These are phyloP conservation scores for Phycomyces nitens DNA, from an alignment of 192 early-diverging fungal genomes.

Conservation along the genomic window DNA sequence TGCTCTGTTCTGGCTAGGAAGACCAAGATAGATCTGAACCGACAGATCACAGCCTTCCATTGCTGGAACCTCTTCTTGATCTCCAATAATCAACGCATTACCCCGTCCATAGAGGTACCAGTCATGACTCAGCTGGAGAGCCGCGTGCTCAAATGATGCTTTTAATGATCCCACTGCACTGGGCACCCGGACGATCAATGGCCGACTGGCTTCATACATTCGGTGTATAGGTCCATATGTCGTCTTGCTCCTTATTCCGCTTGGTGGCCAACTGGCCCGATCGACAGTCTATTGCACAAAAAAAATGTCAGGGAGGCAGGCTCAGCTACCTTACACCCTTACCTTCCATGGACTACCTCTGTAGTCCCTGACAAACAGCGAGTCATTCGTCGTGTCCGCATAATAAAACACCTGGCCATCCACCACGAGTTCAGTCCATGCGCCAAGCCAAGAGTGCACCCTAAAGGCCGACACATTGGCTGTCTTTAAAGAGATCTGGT, in stretches of 20 bases:
- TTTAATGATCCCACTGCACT: constrained; percentile 2
- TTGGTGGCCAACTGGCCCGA: constrained; percentile 6
- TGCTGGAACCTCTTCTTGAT: constrained; percentile 47
- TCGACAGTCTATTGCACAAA: background rate
- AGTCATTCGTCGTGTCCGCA: background rate
- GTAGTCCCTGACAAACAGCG: background rate
- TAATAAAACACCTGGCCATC: constrained; percentile 4
- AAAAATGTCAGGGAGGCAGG: constrained; percentile 4
- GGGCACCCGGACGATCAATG: constrained; percentile 51
- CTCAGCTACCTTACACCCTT: too few species aligned
- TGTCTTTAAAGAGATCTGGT: background rate
- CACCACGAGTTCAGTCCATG: background rate
- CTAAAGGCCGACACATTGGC: constrained; percentile 14
- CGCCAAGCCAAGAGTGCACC: background rate
- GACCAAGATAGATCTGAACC: constrained; percentile 3
- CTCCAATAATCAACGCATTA: constrained; percentile 54
- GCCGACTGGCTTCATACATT: constrained; percentile 41
- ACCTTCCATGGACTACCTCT: background rate
- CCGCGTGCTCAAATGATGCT: constrained; percentile 37
- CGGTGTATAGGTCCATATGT: constrained; percentile 54
- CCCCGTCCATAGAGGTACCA: constrained; percentile 68
- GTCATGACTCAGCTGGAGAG: constrained; percentile 55
- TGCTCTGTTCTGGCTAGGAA: constrained; percentile 11
- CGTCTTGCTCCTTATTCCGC: background rate
- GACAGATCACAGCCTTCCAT: constrained; percentile 13